Evolutionary conservation across 176 grass and related monocot species (phyloP), one percentile per base, ranked within the genome.

Genomic region (Oryza rufipogon): DNA sequence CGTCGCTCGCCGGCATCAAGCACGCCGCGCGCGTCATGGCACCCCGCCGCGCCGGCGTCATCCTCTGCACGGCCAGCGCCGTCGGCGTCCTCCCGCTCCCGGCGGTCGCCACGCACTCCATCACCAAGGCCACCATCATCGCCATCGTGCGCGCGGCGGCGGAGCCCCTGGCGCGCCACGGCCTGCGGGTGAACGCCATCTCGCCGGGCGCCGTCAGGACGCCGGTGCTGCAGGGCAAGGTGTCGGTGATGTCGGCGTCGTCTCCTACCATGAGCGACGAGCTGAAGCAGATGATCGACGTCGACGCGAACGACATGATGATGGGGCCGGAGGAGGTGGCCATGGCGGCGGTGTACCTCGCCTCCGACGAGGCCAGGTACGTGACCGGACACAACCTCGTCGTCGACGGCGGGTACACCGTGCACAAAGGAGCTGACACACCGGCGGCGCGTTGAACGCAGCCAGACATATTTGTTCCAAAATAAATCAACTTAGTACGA

Each of bases 381-480:
- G 77, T 92, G 0, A 92, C 42, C 9, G 91, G 91, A 0, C 91
- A 92, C 17, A 92, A 92, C 69, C 87, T 92, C 6, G 70, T 87
- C 80, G 84, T 92, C 7, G 91, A 92, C 73, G 91, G 14, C 3
- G 48, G 48, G 1, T 51, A 12, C 48, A 3, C 48, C 2, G 48
- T 51, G 41, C 41, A 42, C 8, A 42, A 42, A 42, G 41, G 41
- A 42, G 41, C 41, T 42, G 41, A 42, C 39, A 8, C 39, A 8
- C 39, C 39, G 7, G 39, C 39, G 7, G 39, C 6, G 39, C 39
- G 6, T 41, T 41, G 39, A 41, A 41, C 34, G 34, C 0, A 36
- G 5, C 5, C 3, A 36, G 34, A 36, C 34, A 0, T 36, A 36
- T 36, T 36, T 36, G 4, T 5, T 5, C 34, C 4, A 36, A 36